Conservation (phyloP, 2,329 filamentous ascomycete species). For the Penicillium oxalicum region DNA sequence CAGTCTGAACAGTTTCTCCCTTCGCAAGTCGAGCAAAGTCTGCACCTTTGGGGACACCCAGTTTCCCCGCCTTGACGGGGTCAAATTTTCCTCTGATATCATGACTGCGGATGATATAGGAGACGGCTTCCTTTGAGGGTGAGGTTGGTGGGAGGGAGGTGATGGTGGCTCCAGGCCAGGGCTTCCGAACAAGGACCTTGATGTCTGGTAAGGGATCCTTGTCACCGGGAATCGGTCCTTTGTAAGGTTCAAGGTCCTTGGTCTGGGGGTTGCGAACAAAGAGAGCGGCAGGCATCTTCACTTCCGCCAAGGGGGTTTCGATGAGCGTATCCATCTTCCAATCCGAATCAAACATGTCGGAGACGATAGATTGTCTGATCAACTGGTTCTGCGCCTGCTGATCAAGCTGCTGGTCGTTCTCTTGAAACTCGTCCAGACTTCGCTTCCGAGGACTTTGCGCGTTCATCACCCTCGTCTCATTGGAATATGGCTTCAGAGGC, state of each 20-base stretch:
- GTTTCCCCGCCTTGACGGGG: conserved; percentile 53
- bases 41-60: conserved; percentile 57
- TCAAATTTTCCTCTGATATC: conserved; percentile 76
- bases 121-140: conserved; percentile 64
- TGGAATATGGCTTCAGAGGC: conserved; percentile 42
- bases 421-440: conserved; percentile 46
- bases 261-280: conserved; percentile 60
- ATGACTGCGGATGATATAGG: conserved; percentile 77
- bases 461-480: conserved; percentile 15
- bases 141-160: conserved; percentile 61
- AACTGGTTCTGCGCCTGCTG: conserved; percentile 40
- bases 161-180: conserved; percentile 69
- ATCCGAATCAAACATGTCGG: conserved; percentile 70
- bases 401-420: conserved; percentile 17
- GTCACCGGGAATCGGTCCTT: conserved; percentile 58
- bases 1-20: conserved; percentile 58
- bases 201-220: conserved; percentile 53
- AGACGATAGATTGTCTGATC: conserved; percentile 58
- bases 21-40: conserved; percentile 56
- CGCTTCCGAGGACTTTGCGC: conserved; percentile 40
- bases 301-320: conserved; percentile 60
- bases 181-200: conserved; percentile 65
- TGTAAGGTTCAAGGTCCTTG: conserved; percentile 63
- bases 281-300: conserved; percentile 61
- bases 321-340: conserved; percentile 68